Evolutionary conservation across 352 stramenopile genomes (phyloP), one percentile per base, ranked within the genome.

Genomic region (Pythium insidiosum): DNA sequence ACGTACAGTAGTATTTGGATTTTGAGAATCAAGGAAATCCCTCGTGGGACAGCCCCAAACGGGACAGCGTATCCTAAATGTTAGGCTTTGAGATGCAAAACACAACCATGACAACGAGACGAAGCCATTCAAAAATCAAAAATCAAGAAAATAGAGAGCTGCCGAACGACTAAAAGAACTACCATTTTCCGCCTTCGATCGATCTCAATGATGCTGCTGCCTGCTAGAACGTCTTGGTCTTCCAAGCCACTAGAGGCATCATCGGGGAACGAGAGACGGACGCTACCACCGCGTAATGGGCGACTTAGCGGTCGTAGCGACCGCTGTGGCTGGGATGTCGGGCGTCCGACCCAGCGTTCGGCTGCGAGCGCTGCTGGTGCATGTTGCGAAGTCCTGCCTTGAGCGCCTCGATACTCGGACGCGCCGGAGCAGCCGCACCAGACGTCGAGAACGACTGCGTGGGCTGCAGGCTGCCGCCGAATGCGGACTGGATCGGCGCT

Each of bases 361-460:
- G 39, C 40, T 53, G 19, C 29, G 54, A 11, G 26, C 79, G 76
- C 38, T 87, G 70, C 54, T 87, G 73, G 38, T 92, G 79, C 76
- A 92, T 92, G 64, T 73, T 92, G 43, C 79, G 79, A 22, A 92
- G 68, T 38, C 79, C 79, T 20, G 76, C 74, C 51, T 88, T 88
- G 21, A 92, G 50, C 19, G 79, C 79, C 18, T 92, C 79, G 5
- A 92, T 56, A 20, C 74, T 65, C 28, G 61, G 73, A 11, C 69
- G 61, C 3, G 58, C 48, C 10, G 63, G 47, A n/a, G n/a, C n/a
- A 11, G 70, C 44, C 7, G 53, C 61, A 13, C 68, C 63, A n/a
- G 46, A 62, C 2, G 68, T 72, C 2, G 61, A 61, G 55, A 72
- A 83, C 36, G 76, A 49, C 42, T 84, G 66, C 6, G 65, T 53